phyloP scores from a whole-genome alignment of 2,329 filamentous ascomycete genomes.

The Whalleya microplaca region DNA sequence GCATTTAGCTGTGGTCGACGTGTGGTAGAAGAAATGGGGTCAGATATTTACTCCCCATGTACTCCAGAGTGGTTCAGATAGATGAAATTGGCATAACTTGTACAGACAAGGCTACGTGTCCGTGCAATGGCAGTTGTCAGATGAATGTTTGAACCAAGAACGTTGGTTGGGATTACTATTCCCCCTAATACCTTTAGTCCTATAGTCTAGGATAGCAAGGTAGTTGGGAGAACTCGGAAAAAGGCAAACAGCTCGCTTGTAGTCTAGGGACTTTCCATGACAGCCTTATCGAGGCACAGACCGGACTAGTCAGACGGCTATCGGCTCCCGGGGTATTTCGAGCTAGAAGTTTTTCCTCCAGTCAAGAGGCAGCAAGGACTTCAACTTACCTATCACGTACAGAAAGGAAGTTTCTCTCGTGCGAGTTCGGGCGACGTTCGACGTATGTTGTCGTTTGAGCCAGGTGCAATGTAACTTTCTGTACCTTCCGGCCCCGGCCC shows the following conservation, averaged over 20 bases:
- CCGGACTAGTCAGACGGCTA: slow-evolving; percentile 6
- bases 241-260: too few relatives aligned
- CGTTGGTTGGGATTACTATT: background rate
- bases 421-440: slow-evolving; percentile 20
- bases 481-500: slow-evolving; percentile 11
- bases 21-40: background rate
- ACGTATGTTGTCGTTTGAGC: slow-evolving; percentile 11
- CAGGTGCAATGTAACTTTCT: slow-evolving; percentile 15
- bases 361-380: slow-evolving; percentile 12
- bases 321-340: slow-evolving; percentile 18
- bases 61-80: background rate
- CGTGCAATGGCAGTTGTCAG: background rate
- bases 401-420: background rate
- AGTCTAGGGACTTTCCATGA: background rate
- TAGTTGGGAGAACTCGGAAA: background rate
- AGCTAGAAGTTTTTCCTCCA: slow-evolving; percentile 27
- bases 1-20: background rate
- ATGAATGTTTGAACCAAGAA: background rate
- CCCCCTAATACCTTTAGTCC: background rate
- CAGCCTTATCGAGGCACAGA: background rate
- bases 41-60: background rate
- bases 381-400: slow-evolving; percentile 13
- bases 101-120: background rate
- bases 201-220: background rate
- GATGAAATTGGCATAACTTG: background rate